Percentiles rank a stretch among this genome's conserved stretches.
Conservation (phyloP, 2,329 filamentous ascomycete genomes). For the Fonsecaea monophora region DNA sequence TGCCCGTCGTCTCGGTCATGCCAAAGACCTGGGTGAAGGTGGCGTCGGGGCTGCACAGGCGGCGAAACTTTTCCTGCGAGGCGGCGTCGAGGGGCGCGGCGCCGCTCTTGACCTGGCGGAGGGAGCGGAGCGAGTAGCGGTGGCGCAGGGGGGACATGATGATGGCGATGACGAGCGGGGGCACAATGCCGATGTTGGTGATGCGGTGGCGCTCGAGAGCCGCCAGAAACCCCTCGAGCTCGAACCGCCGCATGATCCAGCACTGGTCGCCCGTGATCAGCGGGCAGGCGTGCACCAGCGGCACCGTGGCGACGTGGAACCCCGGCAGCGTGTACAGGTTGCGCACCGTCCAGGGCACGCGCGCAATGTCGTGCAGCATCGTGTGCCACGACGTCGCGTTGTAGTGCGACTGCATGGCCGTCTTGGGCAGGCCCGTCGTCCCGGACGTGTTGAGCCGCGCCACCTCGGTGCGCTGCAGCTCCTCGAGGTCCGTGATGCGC, state of each 20-base stretch:
- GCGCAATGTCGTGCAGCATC: conserved; percentile 7
- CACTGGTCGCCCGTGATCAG: conserved; percentile 54
- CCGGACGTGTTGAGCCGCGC: conserved; percentile 62
- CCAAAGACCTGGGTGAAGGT: conserved; percentile 60
- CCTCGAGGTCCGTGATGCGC: conserved; percentile 49
- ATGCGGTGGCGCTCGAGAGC: conserved; percentile 26
- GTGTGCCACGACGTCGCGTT: conserved; percentile 56
- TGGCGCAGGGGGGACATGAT: conserved; percentile 39
- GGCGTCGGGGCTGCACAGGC: conserved; percentile 50
- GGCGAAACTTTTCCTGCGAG: conserved; percentile 50
- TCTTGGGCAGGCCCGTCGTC: conserved; percentile 67
- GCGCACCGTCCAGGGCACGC: conserved; percentile 3
- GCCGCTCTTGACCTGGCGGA: conserved; percentile 42
- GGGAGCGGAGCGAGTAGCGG: conserved; percentile 42
- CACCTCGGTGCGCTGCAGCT: conserved; percentile 53
- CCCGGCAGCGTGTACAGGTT: conserved; percentile 17
- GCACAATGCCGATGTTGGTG: conserved; percentile 44
- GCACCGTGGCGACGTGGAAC: conserved; percentile 29
- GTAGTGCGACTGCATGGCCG: conserved; percentile 62
- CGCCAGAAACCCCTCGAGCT: conserved; percentile 29
- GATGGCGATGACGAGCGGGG: conserved; percentile 52
- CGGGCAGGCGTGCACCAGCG: conserved; percentile 23
- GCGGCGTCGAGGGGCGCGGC: conserved; percentile 57
- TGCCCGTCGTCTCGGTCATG: conserved; percentile 59
- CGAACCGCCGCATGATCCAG: conserved; percentile 57